phyloP scores from a whole-genome alignment of 2,329 filamentous ascomycete species.

The Phaeoacremonium minimum region DNA sequence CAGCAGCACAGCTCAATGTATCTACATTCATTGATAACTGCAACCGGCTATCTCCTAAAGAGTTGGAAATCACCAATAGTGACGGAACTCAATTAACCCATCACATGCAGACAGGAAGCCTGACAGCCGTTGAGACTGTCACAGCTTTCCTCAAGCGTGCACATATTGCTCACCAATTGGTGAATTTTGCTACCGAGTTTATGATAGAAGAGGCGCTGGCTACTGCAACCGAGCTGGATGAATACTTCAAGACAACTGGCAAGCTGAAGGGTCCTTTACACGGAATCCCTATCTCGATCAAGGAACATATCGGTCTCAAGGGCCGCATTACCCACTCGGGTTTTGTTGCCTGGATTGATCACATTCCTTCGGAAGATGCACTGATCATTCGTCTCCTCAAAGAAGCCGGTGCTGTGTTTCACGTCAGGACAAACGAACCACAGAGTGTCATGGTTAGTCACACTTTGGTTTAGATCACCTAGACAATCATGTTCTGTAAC shows the following conservation, averaged over 20 bases:
- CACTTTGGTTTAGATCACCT: too few species aligned
- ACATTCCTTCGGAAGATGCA: background rate
- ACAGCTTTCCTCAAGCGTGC: conserved; percentile 1
- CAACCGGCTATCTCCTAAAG: background rate
- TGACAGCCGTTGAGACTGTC: conserved; percentile 1
- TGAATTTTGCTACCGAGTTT: conserved; percentile 2
- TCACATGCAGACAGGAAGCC: background rate
- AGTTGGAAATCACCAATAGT: conserved; percentile 1
- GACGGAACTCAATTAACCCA: background rate
- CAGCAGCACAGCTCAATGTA: background rate
- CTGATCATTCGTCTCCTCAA: background rate
- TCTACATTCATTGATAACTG: conserved; percentile 1
- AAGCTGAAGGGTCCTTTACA: conserved; percentile 1
- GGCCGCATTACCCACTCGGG: background rate
- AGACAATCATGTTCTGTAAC: background rate
- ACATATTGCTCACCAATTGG: background rate
- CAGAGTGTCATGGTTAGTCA: conserved; percentile 1
- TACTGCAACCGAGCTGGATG: background rate
- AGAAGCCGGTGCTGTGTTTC: background rate
- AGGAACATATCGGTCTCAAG: conserved; percentile 1
- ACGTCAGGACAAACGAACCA: background rate
- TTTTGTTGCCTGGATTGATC: background rate
- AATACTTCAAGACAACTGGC: conserved; percentile 1
- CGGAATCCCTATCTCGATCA: background rate
- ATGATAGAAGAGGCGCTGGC: conserved; percentile 2